phyloP scores from a whole-genome alignment of 352 stramenopile species.

The Hyaloperonospora arabidopsidis region DNA sequence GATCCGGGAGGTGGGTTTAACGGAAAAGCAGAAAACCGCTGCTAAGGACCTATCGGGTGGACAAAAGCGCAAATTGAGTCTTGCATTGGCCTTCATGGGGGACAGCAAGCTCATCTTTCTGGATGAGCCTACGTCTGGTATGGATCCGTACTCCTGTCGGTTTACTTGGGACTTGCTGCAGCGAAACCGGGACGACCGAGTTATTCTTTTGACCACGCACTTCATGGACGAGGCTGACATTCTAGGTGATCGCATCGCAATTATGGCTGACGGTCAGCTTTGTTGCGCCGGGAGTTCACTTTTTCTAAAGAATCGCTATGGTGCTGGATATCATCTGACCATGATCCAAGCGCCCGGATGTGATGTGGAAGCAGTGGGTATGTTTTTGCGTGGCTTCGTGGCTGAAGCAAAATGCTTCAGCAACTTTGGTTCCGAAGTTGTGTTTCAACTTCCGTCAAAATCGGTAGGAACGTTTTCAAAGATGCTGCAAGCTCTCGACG shows the following conservation, averaged over 20 bases:
- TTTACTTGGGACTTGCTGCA: slow-evolving; percentile 93
- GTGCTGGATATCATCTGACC: slow-evolving; percentile 85
- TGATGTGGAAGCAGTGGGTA: slow-evolving; percentile 25
- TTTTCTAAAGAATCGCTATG: slow-evolving; percentile 92
- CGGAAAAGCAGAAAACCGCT: slow-evolving; percentile 73
- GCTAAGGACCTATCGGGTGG: slow-evolving; percentile 80
- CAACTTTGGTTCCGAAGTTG: slow-evolving; percentile 90
- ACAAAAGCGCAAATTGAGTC: slow-evolving; percentile 93
- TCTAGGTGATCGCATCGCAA: slow-evolving; percentile 79
- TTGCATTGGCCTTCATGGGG: slow-evolving; percentile 93
- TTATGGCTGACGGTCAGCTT: slow-evolving; percentile 89
- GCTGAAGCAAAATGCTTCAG: slow-evolving; percentile 71
- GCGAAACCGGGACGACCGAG: slow-evolving; percentile 63
- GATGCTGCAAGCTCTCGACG: slow-evolving; percentile 86
- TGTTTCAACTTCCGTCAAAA: slow-evolving; percentile 90
- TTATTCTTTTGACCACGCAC: slow-evolving; percentile 75
- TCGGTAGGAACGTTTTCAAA: slow-evolving; percentile 77
- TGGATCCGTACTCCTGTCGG: slow-evolving; percentile 92
- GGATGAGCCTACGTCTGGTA: slow-evolving; percentile 91
- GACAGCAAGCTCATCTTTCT: slow-evolving; percentile 87
- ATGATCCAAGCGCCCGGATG: slow-evolving; percentile 41
- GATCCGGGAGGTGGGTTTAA: slow-evolving; percentile 80
- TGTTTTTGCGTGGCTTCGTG: slow-evolving; percentile 53
- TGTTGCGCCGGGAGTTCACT: slow-evolving; percentile 78
- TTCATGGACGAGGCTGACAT: slow-evolving; percentile 87